phyloP scores from a whole-genome alignment of 805 yeast genomes.

The Kodamaea sagamina region DNA sequence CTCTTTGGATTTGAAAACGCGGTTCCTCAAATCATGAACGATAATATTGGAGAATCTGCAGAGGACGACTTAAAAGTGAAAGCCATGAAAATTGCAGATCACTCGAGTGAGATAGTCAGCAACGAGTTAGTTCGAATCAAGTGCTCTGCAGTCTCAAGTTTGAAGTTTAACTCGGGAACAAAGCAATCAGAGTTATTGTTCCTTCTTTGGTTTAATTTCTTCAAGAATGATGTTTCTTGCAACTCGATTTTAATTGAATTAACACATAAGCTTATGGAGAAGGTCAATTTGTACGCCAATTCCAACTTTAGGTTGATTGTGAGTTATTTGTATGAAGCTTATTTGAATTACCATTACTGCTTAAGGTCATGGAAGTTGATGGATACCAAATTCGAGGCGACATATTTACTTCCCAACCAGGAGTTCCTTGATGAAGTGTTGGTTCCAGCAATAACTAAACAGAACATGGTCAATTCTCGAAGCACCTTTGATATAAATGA shows the following conservation, averaged over 20 bases:
- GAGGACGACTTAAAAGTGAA: conserved; percentile 16
- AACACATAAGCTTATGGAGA: conserved; percentile 8
- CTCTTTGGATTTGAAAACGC: background rate
- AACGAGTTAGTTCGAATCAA: background rate
- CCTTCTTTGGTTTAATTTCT: conserved; percentile 15
- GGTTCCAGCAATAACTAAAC: background rate
- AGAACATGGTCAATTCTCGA: background rate
- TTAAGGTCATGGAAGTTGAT: background rate
- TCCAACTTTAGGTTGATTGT: conserved; percentile 15
- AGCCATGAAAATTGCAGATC: conserved; percentile 19
- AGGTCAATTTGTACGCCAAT: conserved; percentile 13
- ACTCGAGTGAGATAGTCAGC: background rate
- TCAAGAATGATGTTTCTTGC: conserved; percentile 17
- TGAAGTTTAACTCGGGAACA: conserved; percentile 3
- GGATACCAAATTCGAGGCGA: background rate
- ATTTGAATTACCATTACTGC: conserved; percentile 2
- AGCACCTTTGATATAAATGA: background rate
- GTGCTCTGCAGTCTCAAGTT: background rate
- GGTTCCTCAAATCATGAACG: background rate
- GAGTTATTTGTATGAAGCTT: conserved; percentile 20
- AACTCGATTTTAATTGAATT: conserved; percentile 16
- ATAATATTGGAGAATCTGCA: background rate
- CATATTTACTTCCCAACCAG: conserved; percentile 1
- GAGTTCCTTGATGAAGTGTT: conserved; percentile 1
- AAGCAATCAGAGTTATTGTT: conserved; percentile 8